Evolutionary conservation across 192 early-diverging fungal species (phyloP).

Genomic region (Phycomyces nitens): DNA sequence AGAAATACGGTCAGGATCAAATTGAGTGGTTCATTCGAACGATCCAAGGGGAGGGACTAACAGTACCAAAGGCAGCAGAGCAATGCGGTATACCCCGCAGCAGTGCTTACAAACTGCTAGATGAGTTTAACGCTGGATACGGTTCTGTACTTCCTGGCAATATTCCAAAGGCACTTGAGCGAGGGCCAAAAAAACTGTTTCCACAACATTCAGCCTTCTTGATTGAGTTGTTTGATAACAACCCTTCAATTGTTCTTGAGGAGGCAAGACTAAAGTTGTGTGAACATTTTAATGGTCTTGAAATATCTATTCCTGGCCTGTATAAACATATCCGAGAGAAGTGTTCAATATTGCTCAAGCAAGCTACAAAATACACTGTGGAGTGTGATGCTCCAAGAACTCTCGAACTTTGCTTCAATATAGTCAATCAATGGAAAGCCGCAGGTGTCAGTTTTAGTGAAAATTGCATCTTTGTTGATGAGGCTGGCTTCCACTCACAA

Average conservation of each 20-base stretch:
- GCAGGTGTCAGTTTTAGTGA: neutral
- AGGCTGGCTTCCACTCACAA: conserved; percentile 16
- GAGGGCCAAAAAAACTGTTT: conserved; percentile 4
- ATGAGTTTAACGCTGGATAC: neutral
- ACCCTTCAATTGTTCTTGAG: neutral
- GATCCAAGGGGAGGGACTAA: neutral
- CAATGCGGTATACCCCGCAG: neutral
- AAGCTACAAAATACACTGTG: conserved; percentile 3
- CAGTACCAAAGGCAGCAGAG: neutral
- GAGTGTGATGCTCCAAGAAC: conserved; percentile 7
- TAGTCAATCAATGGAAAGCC: neutral
- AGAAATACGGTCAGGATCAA: neutral
- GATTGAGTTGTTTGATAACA: neutral
- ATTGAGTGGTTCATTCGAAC: neutral
- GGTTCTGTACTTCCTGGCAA: neutral
- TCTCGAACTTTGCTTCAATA: conserved; percentile 2
- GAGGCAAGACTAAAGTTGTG: conserved; percentile 3
- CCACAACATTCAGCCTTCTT: neutral
- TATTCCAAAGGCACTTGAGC: neutral
- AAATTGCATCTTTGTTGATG: conserved; percentile 21
- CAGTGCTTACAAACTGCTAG: neutral
- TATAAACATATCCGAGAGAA: neutral
- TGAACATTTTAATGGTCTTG: neutral
- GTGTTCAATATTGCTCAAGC: neutral
- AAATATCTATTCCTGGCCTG: conserved; percentile 1